These are phyloP conservation scores for Phytophthora sp. DNA, from an alignment of 352 stramenopile species.

Conservation along the genomic window DNA sequence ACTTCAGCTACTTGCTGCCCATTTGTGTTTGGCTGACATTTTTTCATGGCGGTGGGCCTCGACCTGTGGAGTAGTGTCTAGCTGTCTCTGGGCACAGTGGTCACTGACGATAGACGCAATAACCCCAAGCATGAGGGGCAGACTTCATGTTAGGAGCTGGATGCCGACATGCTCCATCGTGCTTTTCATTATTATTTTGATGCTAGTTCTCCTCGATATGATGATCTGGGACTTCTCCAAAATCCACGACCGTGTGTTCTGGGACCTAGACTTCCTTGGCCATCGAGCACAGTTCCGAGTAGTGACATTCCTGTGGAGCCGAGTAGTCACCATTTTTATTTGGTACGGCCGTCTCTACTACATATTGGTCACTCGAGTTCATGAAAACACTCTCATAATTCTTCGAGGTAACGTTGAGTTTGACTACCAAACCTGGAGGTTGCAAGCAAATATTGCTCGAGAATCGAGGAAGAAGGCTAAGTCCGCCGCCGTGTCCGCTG, in stretches of 20 bases:
- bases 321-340: slow-evolving; percentile 31
- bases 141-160: slow-evolving; percentile 25
- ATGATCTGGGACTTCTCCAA: slow-evolving; percentile 20
- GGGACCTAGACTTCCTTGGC: slow-evolving; percentile 23
- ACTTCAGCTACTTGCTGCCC: slow-evolving; percentile 25
- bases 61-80: slow-evolving; percentile 18
- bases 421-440: slow-evolving; percentile 29
- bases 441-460: slow-evolving; percentile 13
- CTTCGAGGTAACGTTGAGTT: slow-evolving; percentile 35
- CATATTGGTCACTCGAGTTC: slow-evolving; percentile 26
- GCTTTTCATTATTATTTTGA: slow-evolving; percentile 29
- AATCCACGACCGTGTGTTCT: slow-evolving; percentile 29
- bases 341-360: slow-evolving; percentile 31
- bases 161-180: slow-evolving; percentile 30
- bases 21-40: slow-evolving; percentile 31
- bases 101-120: slow-evolving; percentile 22
- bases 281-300: slow-evolving; percentile 26
- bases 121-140: slow-evolving; percentile 17
- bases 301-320: slow-evolving; percentile 34
- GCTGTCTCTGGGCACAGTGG: slow-evolving; percentile 20
- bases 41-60: slow-evolving; percentile 28
- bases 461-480: not conserved
- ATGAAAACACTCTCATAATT: slow-evolving; percentile 30
- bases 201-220: slow-evolving; percentile 20
- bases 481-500: not conserved